phyloP scores from a whole-genome alignment of 176 grass and related monocot species.

The Ampelocalamus luodianensis region DNA sequence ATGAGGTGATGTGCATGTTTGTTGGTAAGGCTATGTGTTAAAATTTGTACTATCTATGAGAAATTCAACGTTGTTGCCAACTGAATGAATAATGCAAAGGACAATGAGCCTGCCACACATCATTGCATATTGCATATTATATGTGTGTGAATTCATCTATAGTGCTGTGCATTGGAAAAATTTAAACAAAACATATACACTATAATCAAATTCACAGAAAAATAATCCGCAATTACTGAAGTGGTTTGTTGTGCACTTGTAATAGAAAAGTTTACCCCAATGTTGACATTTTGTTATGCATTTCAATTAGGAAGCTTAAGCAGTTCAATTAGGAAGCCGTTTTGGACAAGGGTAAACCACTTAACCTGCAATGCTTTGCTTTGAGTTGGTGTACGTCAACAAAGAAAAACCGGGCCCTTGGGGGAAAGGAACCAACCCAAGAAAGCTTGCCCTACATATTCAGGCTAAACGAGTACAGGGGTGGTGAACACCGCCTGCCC shows the following conservation, averaged over 20 bases:
- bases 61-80: slow-evolving; percentile 51
- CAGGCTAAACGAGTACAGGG: background rate
- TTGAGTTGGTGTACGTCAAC: background rate
- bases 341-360: background rate
- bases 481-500: background rate
- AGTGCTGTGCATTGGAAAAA: background rate
- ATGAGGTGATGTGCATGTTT: slow-evolving; percentile 45
- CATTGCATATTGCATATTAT: background rate
- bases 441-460: background rate
- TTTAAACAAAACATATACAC: background rate
- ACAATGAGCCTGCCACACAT: slow-evolving; percentile 16
- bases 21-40: slow-evolving; percentile 37
- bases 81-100: slow-evolving; percentile 29
- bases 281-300: background rate
- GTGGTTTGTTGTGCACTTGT: background rate
- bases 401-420: background rate
- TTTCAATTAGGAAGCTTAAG: background rate
- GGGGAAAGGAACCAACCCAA: background rate
- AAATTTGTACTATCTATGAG: slow-evolving; percentile 32
- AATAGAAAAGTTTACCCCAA: background rate
- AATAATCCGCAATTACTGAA: background rate
- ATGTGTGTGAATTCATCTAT: background rate
- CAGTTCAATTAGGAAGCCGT: background rate
- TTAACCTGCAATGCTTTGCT: background rate
- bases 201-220: background rate